Evolutionary conservation across 345 rosid genomes (phyloP), one percentile per base, ranked within the genome.

Genomic region (Nasturtium officinale): DNA sequence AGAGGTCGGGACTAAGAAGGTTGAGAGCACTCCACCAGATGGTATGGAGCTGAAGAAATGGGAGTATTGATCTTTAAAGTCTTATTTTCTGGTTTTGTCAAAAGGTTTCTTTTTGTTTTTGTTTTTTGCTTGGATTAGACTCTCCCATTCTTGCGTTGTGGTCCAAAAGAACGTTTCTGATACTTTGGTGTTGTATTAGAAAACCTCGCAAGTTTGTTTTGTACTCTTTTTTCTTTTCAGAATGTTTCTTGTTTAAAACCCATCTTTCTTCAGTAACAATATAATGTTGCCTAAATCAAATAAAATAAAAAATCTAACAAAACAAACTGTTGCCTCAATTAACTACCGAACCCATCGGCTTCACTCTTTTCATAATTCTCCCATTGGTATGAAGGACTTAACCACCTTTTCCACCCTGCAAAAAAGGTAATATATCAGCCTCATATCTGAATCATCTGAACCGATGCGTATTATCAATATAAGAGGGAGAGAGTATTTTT

Each of bases 31-130:
- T 68, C 78, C 95, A 25, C 97, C 95, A 0, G 88, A 84, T 10
- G 95, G 97, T 15, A 89, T 90, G 95, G 89, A 90, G 84, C 55
- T 87, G 70, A 89, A 67, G 87, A 90, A 89, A 71, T 90, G 95
- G 95, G 87, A 89, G 82, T 70, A 69, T 65, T 35, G 68, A 74
- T 65, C 56, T 42, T 7, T 10, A n/a, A 52, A 33, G 6, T 58
- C 50, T 3, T 12, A 13, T 35, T 38, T 61, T 61, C 18, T 37
- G 6, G 20, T n/a, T 30, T 20, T 76, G 65, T 65, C 33, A 20
- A 66, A 72, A 23, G 2, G 25, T 23, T 23, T 23, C 1, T 23
- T 23, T 23, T 23, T 1, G 25, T 23, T 23, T 23, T 30, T 30
- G 56, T 20, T 66, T 58, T 58, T 65, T 65, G 51, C 65, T 55